Evolutionary conservation across 2,329 filamentous ascomycete species (phyloP), one percentile per base, ranked within the genome.

Genomic region (Arthrobotrys entomopaga): DNA sequence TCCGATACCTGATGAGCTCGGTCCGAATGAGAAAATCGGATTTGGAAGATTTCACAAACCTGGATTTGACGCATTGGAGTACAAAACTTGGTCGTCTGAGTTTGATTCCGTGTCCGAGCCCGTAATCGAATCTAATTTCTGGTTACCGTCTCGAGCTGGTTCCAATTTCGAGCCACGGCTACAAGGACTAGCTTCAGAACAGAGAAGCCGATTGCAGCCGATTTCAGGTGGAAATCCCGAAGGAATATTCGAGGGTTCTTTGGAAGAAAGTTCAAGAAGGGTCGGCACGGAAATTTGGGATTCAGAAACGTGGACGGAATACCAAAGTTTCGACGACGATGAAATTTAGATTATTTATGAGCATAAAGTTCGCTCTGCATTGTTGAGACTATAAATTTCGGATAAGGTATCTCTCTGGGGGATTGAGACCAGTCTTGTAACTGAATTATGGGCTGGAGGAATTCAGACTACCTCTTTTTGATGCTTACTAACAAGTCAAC

Each of bases 1-100:
- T 6, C 42, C 43, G 10, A n/a, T 58, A 19, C 63, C 63, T 3
- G 53, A 65, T 8, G 63, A 65, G 19, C 29, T 65, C 11, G 42
- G 16, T 4, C 52, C 63, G 13, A 42, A 42, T 7, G 63, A 65
- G 22, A 65, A 48, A 7, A 16, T 65, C 19, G 38, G 38, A n/a
- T 16, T 49, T 29, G 7, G 26, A 29, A 29, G 26, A 7, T 29
- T 29, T 29, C 26, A 29, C 26, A 29, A 7, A 7, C 26, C 26
- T 7, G 26, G 26, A 29, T 29, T 29, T 29, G 7, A 7, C 26
- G 7, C 26, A 29, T 29, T 29, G 7, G 26, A 7, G 3, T 29
- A 3, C 26, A 7, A 3, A 29, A 29, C 26, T 29, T 29, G 3
- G 7, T 29, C 7, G 7, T 29, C 26, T 29, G 26, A 7, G 7